These are phyloP conservation scores for Collybia sordida DNA, from an alignment of 768 basidiomycete genomes.

Conservation along the genomic window DNA sequence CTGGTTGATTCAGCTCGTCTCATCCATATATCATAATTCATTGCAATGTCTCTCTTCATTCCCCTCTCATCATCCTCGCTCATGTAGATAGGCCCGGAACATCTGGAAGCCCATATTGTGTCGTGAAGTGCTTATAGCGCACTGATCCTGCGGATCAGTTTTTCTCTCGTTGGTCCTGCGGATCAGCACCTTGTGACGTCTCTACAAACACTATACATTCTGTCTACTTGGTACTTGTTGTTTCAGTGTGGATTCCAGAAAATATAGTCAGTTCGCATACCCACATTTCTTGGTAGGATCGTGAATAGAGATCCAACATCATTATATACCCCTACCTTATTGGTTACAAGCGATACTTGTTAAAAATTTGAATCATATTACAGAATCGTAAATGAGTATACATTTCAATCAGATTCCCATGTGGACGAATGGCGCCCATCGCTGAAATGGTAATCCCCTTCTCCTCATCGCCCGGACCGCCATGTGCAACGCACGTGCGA, in stretches of 20 bases:
- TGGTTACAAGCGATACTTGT: no score
- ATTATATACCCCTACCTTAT: background rate
- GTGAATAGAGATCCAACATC: background rate
- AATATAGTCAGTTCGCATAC: background rate
- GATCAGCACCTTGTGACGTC: conserved; percentile 1
- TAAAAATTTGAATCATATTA: no score
- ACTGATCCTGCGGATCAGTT: conserved; percentile 5
- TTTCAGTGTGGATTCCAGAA: background rate
- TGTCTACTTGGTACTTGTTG: background rate
- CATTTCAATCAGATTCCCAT: background rate
- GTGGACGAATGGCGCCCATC: conserved; percentile 1
- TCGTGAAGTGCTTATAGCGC: no score
- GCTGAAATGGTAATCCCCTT: background rate
- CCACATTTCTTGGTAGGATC: conserved; percentile 1
- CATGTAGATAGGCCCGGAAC: background rate
- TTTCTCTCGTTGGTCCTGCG: conserved; percentile 3
- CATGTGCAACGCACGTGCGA: background rate
- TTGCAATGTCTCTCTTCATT: background rate
- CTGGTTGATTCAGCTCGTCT: conserved; percentile 18
- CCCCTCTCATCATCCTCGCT: background rate
- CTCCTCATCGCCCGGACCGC: background rate
- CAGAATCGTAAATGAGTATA: no score
- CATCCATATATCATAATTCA: background rate
- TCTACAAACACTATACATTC: conserved; percentile 1
- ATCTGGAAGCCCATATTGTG: no score